Percentiles rank a stretch among this genome's conserved stretches.
Conservation (phyloP, 192 early-diverging fungal species). For the Geranomyces variabilis region DNA sequence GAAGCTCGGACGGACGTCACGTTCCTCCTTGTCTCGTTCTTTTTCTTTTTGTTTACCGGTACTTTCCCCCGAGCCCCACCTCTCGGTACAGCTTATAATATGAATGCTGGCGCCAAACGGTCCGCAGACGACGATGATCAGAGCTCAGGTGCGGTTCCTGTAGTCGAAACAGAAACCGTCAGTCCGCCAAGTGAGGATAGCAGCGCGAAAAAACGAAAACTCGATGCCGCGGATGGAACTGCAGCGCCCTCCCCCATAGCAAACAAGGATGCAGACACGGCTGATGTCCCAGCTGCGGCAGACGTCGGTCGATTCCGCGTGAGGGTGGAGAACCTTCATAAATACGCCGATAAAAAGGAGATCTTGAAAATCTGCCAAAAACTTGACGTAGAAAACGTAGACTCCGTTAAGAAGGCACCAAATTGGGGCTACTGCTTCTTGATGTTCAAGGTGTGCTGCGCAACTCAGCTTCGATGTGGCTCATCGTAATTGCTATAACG, state of each 20-base stretch:
- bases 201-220: neutral
- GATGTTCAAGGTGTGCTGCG: neutral
- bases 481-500: too few species aligned
- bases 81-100: too few species aligned
- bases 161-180: too few species aligned
- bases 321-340: constrained; percentile 10
- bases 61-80: too few species aligned
- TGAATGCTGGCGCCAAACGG: too few species aligned
- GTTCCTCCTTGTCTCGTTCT: too few species aligned
- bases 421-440: constrained; percentile 48
- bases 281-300: too few species aligned
- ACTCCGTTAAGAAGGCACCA: constrained; percentile 44
- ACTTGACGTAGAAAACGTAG: neutral
- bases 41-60: too few species aligned
- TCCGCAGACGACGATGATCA: too few species aligned
- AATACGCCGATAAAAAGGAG: constrained; percentile 14
- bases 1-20: too few species aligned
- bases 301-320: neutral
- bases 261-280: too few species aligned
- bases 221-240: neutral
- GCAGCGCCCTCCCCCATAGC: neutral
- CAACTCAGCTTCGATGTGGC: constrained; percentile 17
- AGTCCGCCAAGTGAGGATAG: neutral
- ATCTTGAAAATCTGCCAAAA: constrained; percentile 22
- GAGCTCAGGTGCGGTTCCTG: too few species aligned